Conservation (phyloP, 2,329 filamentous ascomycete species). For the Tricladium varicosporioides region DNA sequence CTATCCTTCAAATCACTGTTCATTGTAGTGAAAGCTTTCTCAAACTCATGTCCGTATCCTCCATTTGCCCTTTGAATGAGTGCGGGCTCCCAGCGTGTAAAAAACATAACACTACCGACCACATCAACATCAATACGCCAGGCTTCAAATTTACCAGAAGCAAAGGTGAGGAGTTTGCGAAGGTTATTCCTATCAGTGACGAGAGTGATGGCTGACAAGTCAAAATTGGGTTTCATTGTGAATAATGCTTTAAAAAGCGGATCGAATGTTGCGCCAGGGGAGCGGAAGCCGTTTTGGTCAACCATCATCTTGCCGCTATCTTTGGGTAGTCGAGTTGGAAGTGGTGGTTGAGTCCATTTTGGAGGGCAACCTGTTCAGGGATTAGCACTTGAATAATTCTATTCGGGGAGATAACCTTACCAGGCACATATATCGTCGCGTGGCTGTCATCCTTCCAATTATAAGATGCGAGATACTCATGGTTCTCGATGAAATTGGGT, state of each 20-base stretch:
- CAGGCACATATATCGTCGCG: conserved; percentile 24
- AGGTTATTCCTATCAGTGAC: conserved; percentile 34
- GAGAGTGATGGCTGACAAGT: conserved; percentile 26
- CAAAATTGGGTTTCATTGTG: conserved; percentile 21
- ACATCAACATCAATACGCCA: conserved; percentile 36
- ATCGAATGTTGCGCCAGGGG: conserved; percentile 28
- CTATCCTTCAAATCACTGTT: conserved; percentile 21
- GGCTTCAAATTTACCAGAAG: conserved; percentile 24
- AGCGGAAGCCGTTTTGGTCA: conserved; percentile 32
- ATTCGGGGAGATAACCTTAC: conserved; percentile 7
- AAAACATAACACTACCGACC: conserved; percentile 34
- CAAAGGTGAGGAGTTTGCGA: conserved; percentile 31
- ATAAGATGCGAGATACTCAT: conserved; percentile 24
- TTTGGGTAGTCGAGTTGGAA: conserved; percentile 21
- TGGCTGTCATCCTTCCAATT: conserved; percentile 18
- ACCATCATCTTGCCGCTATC: conserved; percentile 23
- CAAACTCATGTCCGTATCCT: conserved; percentile 35
- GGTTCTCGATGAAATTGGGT: conserved; percentile 10
- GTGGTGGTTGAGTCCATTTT: conserved; percentile 11
- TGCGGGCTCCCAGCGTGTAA: conserved; percentile 31
- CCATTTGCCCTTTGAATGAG: conserved; percentile 11
- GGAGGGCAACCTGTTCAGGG: conserved; percentile 16
- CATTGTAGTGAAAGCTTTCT: conserved; percentile 28
- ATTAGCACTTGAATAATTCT: background rate
- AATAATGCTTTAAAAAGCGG: conserved; percentile 28